Evolutionary conservation across 345 rosid genomes (phyloP), one percentile per base, ranked within the genome.

Genomic region (Cardamine occulta): DNA sequence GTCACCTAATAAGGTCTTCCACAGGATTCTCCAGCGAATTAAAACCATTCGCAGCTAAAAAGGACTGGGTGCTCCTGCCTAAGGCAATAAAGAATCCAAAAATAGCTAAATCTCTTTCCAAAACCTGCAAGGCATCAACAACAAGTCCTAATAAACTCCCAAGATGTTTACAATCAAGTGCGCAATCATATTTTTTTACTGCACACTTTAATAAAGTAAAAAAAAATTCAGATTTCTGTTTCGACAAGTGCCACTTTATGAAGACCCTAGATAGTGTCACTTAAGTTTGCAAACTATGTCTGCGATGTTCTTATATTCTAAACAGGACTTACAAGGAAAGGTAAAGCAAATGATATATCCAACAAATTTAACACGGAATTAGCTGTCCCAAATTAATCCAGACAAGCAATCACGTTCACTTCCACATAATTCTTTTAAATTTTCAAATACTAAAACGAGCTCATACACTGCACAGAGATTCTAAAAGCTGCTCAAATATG

Each of bases 81-180:
- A 95, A 81, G 60, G 97, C 97, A 80, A 92, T 92, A 79, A 95
- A 95, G 86, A 92, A 91, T 71, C 99, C 99, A 86, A 95, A 92
- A 70, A 92, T 87, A 84, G 99, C 93, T 85, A 95, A 87, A 85
- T 95, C 99, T 84, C 86, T 90, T 77, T 88, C 97, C 87, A 95
- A 79, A 54, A 90, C 88, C 97, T 95, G 95, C 84, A 81, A 63
- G 74, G 78, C 73, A 68, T 67, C 55, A 69, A 71, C 66, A 70
- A 26, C 51, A 32, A 40, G 61, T 63, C 55, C 39, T 28, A 10
- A 67, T 28, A 54, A 54, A 63, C 66, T 58, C 70, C 17, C 60
- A 54, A 34, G n/a, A 51, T 32, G 51, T 49, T 48, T 35, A 35
- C 40, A 52, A 42, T 44, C 35, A 59, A 47, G 34, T 48, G 23